Percentiles rank a stretch among this genome's conserved stretches.
Evolutionary conservation across 768 basidiomycete genomes (phyloP).

Genomic region (Mycena floridula): DNA sequence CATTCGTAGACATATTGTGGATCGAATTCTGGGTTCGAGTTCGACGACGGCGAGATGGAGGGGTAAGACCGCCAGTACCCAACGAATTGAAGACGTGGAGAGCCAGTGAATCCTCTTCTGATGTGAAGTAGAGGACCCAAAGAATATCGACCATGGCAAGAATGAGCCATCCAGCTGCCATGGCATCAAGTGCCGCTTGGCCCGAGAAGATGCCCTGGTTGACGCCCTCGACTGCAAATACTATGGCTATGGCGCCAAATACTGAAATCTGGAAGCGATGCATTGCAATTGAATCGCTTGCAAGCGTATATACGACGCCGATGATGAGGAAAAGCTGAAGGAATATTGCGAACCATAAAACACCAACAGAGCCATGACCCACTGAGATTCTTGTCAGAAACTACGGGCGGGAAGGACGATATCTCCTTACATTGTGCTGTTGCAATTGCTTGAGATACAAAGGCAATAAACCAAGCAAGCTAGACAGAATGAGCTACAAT

Average conservation of each 20-base stretch:
- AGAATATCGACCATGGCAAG: constrained; percentile 87
- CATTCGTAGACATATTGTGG: constrained; percentile 62
- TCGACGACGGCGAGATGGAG: constrained; percentile 74
- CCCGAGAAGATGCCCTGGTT: constrained; percentile 60
- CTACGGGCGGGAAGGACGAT: not conserved
- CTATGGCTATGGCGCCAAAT: constrained; percentile 82
- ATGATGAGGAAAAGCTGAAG: constrained; percentile 68
- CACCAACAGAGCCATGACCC: constrained; percentile 44
- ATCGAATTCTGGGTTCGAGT: constrained; percentile 57
- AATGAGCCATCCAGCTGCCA: constrained; percentile 93
- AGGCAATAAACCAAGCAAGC: constrained; percentile 73
- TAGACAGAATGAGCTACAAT: no score
- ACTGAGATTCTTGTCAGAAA: constrained; percentile 19
- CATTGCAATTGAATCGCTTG: constrained; percentile 87
- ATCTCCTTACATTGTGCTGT: constrained; percentile 41
- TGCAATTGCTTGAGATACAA: constrained; percentile 67
- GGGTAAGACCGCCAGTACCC: constrained; percentile 79
- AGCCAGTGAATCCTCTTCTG: constrained; percentile 86
- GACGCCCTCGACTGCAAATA: constrained; percentile 77
- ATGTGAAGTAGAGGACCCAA: constrained; percentile 96
- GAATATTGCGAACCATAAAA: constrained; percentile 82
- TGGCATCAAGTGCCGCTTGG: constrained; percentile 57
- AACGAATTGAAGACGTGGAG: constrained; percentile 85
- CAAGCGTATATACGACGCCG: constrained; percentile 70
- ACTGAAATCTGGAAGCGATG: constrained; percentile 87